Conservation (phyloP, 1,284 basidiomycete species). For the Cerrena zonata region DNA sequence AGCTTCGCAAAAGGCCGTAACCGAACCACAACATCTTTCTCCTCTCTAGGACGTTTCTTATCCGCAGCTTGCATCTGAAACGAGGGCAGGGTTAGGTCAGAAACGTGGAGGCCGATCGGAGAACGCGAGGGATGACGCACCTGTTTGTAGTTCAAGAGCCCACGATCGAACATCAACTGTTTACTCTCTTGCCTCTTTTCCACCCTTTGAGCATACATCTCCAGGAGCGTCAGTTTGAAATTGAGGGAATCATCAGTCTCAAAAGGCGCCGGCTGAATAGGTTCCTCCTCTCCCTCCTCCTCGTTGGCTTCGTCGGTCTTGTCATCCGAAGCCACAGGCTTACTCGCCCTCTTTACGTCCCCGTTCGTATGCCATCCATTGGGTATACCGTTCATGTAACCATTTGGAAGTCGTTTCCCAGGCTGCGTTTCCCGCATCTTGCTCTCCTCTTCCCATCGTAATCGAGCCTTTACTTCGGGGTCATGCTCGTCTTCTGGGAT, state of each 20-base stretch:
- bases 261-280: constrained; percentile 63
- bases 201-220: constrained; percentile 91
- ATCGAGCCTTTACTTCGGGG: constrained; percentile 59
- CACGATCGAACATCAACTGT: constrained; percentile 88
- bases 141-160: constrained; percentile 90
- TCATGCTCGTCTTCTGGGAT: constrained; percentile 73
- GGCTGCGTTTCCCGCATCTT: constrained; percentile 29
- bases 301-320: constrained; percentile 48
- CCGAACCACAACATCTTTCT: constrained; percentile 84
- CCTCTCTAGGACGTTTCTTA: constrained; percentile 86
- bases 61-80: constrained; percentile 82
- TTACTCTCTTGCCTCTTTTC: constrained; percentile 85
- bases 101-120: neutral
- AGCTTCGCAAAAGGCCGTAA: constrained; percentile 89
- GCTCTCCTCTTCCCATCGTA: constrained; percentile 65
- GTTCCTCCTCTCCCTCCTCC: constrained; percentile 44
- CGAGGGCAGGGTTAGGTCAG: neutral
- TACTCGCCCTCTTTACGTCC: constrained; percentile 21
- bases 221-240: constrained; percentile 85
- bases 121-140: no score
- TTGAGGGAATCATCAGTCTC: constrained; percentile 87
- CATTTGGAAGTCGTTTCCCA: constrained; percentile 30
- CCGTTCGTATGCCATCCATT: constrained; percentile 31
- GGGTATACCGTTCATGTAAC: constrained; percentile 44
- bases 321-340: constrained; percentile 25